Percentiles rank a stretch among this genome's conserved stretches.
Conservation (phyloP, 495 filamentous ascomycete species). For the Daldinia grandis region DNA sequence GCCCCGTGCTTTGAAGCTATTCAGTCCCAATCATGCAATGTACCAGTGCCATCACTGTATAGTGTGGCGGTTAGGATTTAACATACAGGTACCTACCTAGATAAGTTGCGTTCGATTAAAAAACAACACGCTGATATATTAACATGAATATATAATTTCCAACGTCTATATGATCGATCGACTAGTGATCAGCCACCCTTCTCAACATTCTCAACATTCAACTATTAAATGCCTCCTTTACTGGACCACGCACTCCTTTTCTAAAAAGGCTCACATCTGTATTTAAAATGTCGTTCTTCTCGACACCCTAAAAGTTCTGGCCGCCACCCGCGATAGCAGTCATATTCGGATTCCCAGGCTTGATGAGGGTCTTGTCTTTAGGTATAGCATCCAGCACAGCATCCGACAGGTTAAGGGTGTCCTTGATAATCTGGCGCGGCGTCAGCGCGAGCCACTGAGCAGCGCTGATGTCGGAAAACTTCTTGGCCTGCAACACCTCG, state of each 20-base stretch:
- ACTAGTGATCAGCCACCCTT: background rate
- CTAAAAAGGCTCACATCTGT: background rate
- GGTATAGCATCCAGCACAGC: conserved; percentile 62
- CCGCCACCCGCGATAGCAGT: conserved; percentile 41
- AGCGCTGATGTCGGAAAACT: conserved; percentile 70
- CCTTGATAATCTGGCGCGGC: conserved; percentile 68
- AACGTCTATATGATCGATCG: conserved; percentile 13
- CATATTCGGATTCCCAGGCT: conserved; percentile 55
- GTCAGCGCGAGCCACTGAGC: conserved; percentile 73
- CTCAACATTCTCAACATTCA: background rate
- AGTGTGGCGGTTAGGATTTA: background rate
- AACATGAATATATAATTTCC: background rate
- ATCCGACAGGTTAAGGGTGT: conserved; percentile 67
- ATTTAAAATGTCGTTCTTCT: background rate
- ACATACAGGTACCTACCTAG: background rate
- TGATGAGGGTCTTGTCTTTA: conserved; percentile 69
- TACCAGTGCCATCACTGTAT: no score
- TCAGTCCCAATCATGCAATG: no score
- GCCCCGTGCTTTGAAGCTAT: no score
- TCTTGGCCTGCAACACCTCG: conserved; percentile 72
- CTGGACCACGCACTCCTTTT: background rate
- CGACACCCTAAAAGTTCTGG: conserved; percentile 10
- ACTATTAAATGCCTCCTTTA: background rate
- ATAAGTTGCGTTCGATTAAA: background rate
- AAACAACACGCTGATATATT: background rate